Evolutionary conservation across 495 filamentous ascomycete species (phyloP).

Genomic region (Penicillium herquei): DNA sequence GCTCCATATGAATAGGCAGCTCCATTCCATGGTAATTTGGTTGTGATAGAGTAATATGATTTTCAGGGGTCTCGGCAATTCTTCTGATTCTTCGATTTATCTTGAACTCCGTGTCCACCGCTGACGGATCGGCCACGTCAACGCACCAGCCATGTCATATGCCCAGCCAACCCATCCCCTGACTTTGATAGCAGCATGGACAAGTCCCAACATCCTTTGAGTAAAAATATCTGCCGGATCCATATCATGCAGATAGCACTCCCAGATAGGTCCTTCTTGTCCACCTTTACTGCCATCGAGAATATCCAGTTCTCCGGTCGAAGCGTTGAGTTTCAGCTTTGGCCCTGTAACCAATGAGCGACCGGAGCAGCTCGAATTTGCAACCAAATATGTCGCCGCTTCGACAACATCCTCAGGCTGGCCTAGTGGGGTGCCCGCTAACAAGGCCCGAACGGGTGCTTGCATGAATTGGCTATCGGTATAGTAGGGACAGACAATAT

Average conservation of each 20-base stretch:
- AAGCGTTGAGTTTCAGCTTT: slow-evolving; percentile 4
- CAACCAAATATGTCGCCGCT: slow-evolving; percentile 13
- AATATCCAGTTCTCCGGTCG: slow-evolving; percentile 1
- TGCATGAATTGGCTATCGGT: slow-evolving; percentile 11
- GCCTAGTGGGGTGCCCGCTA: slow-evolving; percentile 9
- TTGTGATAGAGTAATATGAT: no score
- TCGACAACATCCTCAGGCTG: slow-evolving; percentile 10
- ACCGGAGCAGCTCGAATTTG: slow-evolving; percentile 6
- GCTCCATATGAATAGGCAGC: no score
- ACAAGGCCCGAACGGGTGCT: slow-evolving; percentile 4
- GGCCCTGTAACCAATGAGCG: slow-evolving; percentile 11
- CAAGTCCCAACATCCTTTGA: slow-evolving; percentile 7
- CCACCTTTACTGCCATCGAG: background rate
- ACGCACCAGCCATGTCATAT: slow-evolving; percentile 11
- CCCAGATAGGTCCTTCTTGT: slow-evolving; percentile 9
- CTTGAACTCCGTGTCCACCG: slow-evolving; percentile 7
- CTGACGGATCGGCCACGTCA: slow-evolving; percentile 11
- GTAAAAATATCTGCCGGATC: slow-evolving; percentile 14
- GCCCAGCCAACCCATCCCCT: slow-evolving; percentile 10
- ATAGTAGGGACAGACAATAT: slow-evolving; percentile 14
- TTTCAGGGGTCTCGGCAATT: no score
- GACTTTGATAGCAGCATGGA: slow-evolving; percentile 6
- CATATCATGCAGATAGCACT: slow-evolving; percentile 14
- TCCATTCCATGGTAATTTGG: no score
- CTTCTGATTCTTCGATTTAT: background rate